Evolutionary conservation across 1,139 yeast species (phyloP), one percentile per base, ranked within the genome.

Genomic region (Nematodospora anomalae): DNA sequence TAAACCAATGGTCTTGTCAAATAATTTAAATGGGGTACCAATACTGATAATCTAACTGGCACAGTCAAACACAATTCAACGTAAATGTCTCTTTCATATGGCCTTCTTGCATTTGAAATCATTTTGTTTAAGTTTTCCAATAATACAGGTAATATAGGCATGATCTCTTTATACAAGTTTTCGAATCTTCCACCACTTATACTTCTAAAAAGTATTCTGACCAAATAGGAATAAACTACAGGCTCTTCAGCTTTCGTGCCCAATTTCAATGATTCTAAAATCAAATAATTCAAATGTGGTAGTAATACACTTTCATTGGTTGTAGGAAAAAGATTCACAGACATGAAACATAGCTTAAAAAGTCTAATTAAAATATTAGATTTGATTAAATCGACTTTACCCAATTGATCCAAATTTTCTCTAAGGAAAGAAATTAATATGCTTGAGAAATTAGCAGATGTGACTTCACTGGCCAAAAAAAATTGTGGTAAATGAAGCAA

Each of bases 171-270:
- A 64, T 92, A 92, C 18, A 94, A 69, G 41, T 83, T 80, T 58
- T 92, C 98, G 57, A 90, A 90, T 43, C 97, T 73, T 3, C 97
- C 98, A 32, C 98, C 97, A 31, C 96, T 95, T 31, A 94, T 90
- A 54, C 95, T 86, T 58, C 98, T 73, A 68, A 94, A 94, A 34
- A 94, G 65, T 0, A 96, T 87, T 52, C 97, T 72, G 14, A 94
- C 84, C 51, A 94, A 67, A 53, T 89, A 87, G 44, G 94, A 89
- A 56, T 89, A 92, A 1, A 88, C 88, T 26, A 87, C 74, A 3
- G 98, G 97, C 55, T 90, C 97, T 49, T 86, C 86, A 0, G 97
- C 88, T n/a, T 80, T 79, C 1, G 96, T 85, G 0, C 97, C 83
- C 35, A 80, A 71, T 43, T 81, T 81, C 57, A 94, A 68, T 0